phyloP scores from a whole-genome alignment of 306 rosid species.

The Lathyrus oleraceus region DNA sequence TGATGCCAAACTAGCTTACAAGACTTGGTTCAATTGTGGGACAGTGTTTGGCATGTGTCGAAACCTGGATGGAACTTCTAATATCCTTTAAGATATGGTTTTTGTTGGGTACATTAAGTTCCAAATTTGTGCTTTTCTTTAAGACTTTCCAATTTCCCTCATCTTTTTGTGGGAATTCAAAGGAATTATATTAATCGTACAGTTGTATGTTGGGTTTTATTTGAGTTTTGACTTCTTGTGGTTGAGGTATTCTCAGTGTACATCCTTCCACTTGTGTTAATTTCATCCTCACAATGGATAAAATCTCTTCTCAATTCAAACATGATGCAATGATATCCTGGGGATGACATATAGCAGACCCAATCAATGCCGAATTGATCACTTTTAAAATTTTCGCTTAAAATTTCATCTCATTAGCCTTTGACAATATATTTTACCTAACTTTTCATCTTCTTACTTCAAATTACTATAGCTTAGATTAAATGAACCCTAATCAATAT shows the following conservation, averaged over 20 bases:
- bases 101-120: conserved; percentile 41
- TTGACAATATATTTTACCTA: too few relatives aligned
- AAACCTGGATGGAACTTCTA: conserved; percentile 36
- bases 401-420: too few relatives aligned
- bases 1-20: conserved; percentile 5
- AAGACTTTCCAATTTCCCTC: not conserved
- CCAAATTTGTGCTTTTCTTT: conserved; percentile 53
- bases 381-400: too few relatives aligned
- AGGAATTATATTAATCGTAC: not conserved
- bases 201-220: not conserved
- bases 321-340: not conserved
- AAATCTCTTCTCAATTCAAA: not conserved
- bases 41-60: conserved; percentile 46
- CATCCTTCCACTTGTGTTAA: not conserved
- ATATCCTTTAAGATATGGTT: conserved; percentile 50
- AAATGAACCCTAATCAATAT: too few relatives aligned
- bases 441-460: too few relatives aligned
- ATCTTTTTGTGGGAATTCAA: not conserved
- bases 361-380: too few relatives aligned
- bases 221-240: not conserved
- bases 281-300: not conserved
- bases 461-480: too few relatives aligned
- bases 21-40: too few relatives aligned
- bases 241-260: not conserved
- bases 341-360: not conserved